phyloP scores from a whole-genome alignment of 2,329 filamentous ascomycete genomes.

The Penicillium sp. region DNA sequence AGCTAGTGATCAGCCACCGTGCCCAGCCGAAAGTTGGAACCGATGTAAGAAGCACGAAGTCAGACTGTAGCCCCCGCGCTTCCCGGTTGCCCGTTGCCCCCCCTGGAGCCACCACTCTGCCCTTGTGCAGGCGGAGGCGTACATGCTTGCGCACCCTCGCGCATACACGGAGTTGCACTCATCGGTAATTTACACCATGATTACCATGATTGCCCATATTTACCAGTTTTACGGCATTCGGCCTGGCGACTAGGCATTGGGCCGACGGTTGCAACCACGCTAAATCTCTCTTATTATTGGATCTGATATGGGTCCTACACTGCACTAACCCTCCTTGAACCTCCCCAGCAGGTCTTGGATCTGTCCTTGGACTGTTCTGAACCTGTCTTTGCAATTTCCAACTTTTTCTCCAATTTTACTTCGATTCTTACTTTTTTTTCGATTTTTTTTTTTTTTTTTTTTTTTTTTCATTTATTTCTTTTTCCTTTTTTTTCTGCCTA shows the following conservation, averaged over 20 bases:
- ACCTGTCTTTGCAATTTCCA: constrained; percentile 7
- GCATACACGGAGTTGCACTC: constrained; percentile 10
- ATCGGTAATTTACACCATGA: constrained; percentile 2
- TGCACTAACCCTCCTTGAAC: constrained; percentile 2
- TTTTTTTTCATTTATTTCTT: background rate
- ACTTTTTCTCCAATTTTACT: constrained; percentile 6
- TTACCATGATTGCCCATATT: background rate
- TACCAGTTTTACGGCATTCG: background rate
- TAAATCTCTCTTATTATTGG: constrained; percentile 35
- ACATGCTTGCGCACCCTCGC: constrained; percentile 20
- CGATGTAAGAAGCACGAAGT: background rate
- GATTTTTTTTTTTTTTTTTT: background rate
- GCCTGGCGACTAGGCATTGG: constrained; percentile 9
- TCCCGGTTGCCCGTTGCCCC: constrained; percentile 12
- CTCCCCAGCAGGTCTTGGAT: constrained; percentile 19
- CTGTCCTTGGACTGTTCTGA: constrained; percentile 16
- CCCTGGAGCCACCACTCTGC: constrained; percentile 21
- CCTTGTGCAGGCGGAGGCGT: constrained; percentile 24
- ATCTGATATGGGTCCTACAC: constrained; percentile 34
- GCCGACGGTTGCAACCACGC: constrained; percentile 30
- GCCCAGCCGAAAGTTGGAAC: constrained; percentile 14
- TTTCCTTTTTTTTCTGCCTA: background rate
- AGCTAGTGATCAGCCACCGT: constrained; percentile 29
- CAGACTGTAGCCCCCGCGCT: background rate
- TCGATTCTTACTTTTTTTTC: background rate